Percentiles rank a stretch among this genome's conserved stretches.
Conservation (phyloP, 192 early-diverging fungal species). For the Bifiguratus adelaidae region DNA sequence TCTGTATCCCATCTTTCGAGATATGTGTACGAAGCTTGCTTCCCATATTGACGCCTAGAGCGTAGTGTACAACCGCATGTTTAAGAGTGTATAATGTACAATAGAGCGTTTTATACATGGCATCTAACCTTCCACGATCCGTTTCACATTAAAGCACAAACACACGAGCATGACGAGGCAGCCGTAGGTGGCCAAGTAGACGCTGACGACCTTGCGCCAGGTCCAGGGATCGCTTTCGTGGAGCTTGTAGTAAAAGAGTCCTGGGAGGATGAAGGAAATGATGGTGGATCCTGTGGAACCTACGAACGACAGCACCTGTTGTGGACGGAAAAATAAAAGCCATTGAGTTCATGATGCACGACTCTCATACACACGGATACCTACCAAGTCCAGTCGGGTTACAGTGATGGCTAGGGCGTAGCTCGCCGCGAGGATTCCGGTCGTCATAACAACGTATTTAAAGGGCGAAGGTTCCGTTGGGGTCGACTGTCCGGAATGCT, state of each 20-base stretch:
- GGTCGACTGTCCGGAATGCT: constrained; percentile 4
- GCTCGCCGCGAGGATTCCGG: constrained; percentile 51
- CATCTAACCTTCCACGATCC: constrained; percentile 4
- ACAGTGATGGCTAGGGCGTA: constrained; percentile 69
- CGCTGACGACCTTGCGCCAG: constrained; percentile 49
- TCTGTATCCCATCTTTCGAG: constrained; percentile 38
- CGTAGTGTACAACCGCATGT: too few relatives aligned
- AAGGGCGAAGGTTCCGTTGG: constrained; percentile 29
- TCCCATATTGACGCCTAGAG: constrained; percentile 11
- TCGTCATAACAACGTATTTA: constrained; percentile 54
- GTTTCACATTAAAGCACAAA: constrained; percentile 51
- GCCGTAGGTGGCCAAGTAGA: constrained; percentile 56
- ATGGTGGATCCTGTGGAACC: constrained; percentile 95
- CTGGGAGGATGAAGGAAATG: constrained; percentile 94
- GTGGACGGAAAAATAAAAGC: constrained; percentile 5
- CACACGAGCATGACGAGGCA: constrained; percentile 71
- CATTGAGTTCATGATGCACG: not conserved
- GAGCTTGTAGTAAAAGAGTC: constrained; percentile 85
- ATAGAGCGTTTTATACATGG: too few relatives aligned
- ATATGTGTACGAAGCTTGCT: constrained; percentile 14
- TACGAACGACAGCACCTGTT: constrained; percentile 76
- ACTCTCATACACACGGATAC: not conserved
- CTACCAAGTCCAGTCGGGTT: constrained; percentile 65
- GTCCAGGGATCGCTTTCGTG: constrained; percentile 52
- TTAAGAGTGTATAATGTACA: too few relatives aligned